Evolutionary conservation across 1,139 yeast species (phyloP).

Genomic region (Ogataea hybrid): DNA sequence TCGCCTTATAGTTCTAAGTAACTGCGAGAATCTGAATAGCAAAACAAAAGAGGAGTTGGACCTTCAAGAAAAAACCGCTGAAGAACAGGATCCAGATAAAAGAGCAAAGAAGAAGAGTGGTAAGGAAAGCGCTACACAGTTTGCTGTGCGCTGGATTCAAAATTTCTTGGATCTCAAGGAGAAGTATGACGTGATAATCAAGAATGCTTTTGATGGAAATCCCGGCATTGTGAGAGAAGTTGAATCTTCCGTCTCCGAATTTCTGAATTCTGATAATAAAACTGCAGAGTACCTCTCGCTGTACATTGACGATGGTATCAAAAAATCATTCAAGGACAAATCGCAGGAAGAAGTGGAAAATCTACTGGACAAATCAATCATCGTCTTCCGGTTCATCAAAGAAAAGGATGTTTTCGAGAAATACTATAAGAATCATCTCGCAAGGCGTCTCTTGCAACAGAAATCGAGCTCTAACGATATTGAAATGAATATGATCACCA

Average conservation of each 20-base stretch:
- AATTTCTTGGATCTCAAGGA: constrained; percentile 52
- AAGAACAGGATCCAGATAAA: constrained; percentile 23
- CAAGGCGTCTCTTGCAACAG: constrained; percentile 71
- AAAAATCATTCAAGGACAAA: constrained; percentile 53
- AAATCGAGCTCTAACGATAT: constrained; percentile 56
- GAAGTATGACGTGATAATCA: constrained; percentile 50
- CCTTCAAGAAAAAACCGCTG: constrained; percentile 16
- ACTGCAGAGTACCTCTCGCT: constrained; percentile 74
- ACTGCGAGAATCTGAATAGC: constrained; percentile 39
- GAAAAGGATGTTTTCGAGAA: constrained; percentile 90
- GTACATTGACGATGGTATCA: constrained; percentile 70
- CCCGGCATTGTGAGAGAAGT: constrained; percentile 52
- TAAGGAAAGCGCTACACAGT: constrained; percentile 41
- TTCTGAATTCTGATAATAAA: constrained; percentile 56
- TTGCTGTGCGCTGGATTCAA: constrained; percentile 72
- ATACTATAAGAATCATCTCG: constrained; percentile 84
- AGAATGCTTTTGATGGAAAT: constrained; percentile 49
- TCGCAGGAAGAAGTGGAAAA: constrained; percentile 54
- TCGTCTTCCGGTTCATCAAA: constrained; percentile 63
- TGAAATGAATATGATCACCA: constrained; percentile 69
- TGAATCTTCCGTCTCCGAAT: constrained; percentile 59
- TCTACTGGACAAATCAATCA: constrained; percentile 53
- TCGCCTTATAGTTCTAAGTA: constrained; percentile 44
- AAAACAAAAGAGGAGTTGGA: constrained; percentile 25
- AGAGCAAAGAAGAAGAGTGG: constrained; percentile 35